phyloP scores from a whole-genome alignment of 2,329 filamentous ascomycete genomes.

The Mycocentrospora acerina region DNA sequence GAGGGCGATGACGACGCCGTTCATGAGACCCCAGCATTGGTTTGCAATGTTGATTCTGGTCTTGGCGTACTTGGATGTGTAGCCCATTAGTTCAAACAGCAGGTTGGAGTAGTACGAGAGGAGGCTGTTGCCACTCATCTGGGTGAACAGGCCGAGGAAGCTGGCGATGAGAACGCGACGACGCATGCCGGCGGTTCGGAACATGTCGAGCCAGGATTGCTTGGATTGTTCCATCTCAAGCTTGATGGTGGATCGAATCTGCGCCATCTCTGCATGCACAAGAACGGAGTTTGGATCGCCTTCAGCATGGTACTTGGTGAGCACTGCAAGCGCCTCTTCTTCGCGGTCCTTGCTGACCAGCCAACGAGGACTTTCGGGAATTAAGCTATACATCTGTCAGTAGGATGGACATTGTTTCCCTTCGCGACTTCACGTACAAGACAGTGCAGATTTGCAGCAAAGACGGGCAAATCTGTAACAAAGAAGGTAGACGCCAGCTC shows the following conservation, averaged over 20 bases:
- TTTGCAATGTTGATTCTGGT: slow-evolving; percentile 46
- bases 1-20: slow-evolving; percentile 43
- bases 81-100: slow-evolving; percentile 43
- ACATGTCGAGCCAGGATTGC: slow-evolving; percentile 56
- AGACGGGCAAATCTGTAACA: slow-evolving; percentile 54
- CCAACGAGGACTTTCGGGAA: slow-evolving; percentile 49
- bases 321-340: slow-evolving; percentile 43
- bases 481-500: slow-evolving; percentile 55
- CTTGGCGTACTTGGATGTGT: slow-evolving; percentile 40
- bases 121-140: slow-evolving; percentile 44
- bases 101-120: slow-evolving; percentile 42
- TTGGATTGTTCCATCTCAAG: slow-evolving; percentile 57
- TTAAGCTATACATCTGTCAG: slow-evolving; percentile 26
- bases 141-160: slow-evolving; percentile 42
- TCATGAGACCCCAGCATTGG: slow-evolving; percentile 45
- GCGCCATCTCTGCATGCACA: slow-evolving; percentile 59
- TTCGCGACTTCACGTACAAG: slow-evolving; percentile 23
- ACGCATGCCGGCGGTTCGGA: slow-evolving; percentile 50
- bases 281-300: slow-evolving; percentile 41
- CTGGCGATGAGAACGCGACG: slow-evolving; percentile 35
- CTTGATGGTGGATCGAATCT: slow-evolving; percentile 60
- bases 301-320: slow-evolving; percentile 48
- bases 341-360: slow-evolving; percentile 54
- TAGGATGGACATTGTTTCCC: too few species aligned
- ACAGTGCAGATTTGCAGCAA: slow-evolving; percentile 45